phyloP scores from a whole-genome alignment of 768 basidiomycete genomes.

The Exsudoporus frostii region DNA sequence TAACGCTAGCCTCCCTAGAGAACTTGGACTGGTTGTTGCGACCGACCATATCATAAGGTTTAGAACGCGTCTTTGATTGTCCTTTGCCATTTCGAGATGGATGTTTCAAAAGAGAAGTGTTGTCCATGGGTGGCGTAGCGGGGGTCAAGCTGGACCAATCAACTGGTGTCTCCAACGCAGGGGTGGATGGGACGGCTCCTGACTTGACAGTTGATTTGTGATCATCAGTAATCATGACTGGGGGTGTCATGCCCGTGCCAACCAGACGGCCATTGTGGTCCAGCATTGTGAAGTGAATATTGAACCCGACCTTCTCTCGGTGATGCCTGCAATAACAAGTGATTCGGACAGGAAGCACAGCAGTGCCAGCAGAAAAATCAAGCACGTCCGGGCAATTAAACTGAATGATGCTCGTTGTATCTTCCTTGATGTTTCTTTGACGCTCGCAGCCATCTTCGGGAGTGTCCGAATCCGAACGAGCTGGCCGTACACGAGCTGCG shows the following conservation, averaged over 20 bases:
- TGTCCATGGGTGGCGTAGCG: constrained; percentile 26
- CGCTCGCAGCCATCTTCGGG: constrained; percentile 53
- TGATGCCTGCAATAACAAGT: constrained; percentile 99
- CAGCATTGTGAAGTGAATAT: constrained; percentile 82
- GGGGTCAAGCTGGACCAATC: constrained; percentile 48
- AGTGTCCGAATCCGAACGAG: constrained; percentile 72
- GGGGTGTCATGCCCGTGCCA: constrained; percentile 76
- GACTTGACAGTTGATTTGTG: constrained; percentile 73
- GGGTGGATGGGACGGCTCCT: constrained; percentile 28
- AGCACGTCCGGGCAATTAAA: constrained; percentile 93
- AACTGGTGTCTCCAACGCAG: constrained; percentile 38
- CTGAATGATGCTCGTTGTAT: constrained; percentile 83
- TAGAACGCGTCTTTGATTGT: constrained; percentile 55
- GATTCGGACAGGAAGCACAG: constrained; percentile 87
- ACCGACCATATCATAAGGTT: constrained; percentile 58
- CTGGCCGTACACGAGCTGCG: constrained; percentile 77
- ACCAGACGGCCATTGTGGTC: constrained; percentile 77
- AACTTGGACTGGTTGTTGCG: constrained; percentile 40
- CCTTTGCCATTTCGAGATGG: constrained; percentile 44
- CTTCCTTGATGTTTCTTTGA: constrained; percentile 47
- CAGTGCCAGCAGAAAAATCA: constrained; percentile 84
- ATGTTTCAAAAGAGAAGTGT: constrained; percentile 45
- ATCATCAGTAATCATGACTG: constrained; percentile 99
- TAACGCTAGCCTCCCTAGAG: constrained; percentile 55
- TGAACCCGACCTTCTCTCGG: constrained; percentile 93